Evolutionary conservation across 2,329 filamentous ascomycete species (phyloP), one percentile per base, ranked within the genome.

Genomic region (Zasmidium angulare): DNA sequence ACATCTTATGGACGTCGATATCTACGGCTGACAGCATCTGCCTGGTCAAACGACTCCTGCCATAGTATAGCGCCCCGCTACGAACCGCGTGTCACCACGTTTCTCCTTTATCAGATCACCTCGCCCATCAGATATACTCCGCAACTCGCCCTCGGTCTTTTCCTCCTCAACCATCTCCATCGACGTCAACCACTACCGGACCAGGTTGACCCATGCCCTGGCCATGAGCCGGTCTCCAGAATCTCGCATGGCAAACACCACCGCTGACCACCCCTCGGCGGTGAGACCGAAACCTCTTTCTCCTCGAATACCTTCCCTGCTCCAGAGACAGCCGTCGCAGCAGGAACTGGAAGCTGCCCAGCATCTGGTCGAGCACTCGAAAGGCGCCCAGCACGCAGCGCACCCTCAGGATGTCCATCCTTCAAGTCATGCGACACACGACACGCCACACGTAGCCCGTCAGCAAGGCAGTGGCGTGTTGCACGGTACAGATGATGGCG

Each of bases 261-360:
- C 53, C 46, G 51, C 55, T 47, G 52, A 56, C 29, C 54, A 26
- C 22, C 19, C 53, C 1, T 36, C 50, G 23, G 52, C 58, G 40
- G 49, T 61, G 22, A 56, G 53, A 49, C 53, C 52, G 12, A 60
- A 55, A 55, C 54, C 60, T 23, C 40, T 66, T 10, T 66, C 64
- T 14, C 64, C 62, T 3, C 55, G 58, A 51, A 66, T 66, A 21
- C 54, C 62, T 4, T 57, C 61, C 21, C 55, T 66, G 12, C 59
- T 66, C 43, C 59, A 63, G 43, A 59, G 64, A 56, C 57, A 80
- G 58, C 76, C 76, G 2, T 81, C 79, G 56, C 76, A 76, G 63
- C 77, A 81, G 70, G 80, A 82, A 63, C 71, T 81, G 23, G 79
- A 82, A 66, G 75, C 78, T 68, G 80, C 80, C 12, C 75, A 77